phyloP scores from a whole-genome alignment of 2,329 filamentous ascomycete genomes.

The Colletotrichum sp. region DNA sequence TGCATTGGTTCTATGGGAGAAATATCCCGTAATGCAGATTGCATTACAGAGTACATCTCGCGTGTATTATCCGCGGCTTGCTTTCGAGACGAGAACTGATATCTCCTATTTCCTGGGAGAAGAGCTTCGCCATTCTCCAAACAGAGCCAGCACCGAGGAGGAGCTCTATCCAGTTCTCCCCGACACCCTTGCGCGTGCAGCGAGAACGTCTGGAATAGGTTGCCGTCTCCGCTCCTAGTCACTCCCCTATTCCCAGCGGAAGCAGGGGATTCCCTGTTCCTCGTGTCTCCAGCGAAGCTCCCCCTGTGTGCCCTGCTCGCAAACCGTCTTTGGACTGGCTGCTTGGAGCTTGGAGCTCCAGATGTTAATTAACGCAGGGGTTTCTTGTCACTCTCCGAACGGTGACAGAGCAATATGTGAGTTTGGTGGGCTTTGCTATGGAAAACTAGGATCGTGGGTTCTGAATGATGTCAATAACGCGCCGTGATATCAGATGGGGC shows the following conservation, averaged over 20 bases:
- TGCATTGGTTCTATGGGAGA: not conserved
- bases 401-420: constrained; percentile 16
- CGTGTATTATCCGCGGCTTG: not conserved
- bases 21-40: not conserved
- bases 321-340: constrained; percentile 8
- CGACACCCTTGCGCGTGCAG: constrained; percentile 6
- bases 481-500: constrained; percentile 1
- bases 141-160: not conserved
- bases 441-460: constrained; percentile 1
- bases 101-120: not conserved
- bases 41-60: not conserved
- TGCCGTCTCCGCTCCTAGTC: constrained; percentile 13
- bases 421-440: constrained; percentile 5
- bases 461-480: constrained; percentile 10
- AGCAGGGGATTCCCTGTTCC: not conserved
- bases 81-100: not conserved
- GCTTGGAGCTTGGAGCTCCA: not conserved
- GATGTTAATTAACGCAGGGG: constrained; percentile 5
- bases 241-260: not conserved
- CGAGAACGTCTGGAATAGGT: constrained; percentile 16
- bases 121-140: not conserved
- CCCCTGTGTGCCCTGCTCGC: not conserved
- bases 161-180: not conserved
- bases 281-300: not conserved
- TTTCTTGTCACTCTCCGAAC: not conserved